Conservation (phyloP, 148 eudicot genomes). For the Agrostemma githago region DNA sequence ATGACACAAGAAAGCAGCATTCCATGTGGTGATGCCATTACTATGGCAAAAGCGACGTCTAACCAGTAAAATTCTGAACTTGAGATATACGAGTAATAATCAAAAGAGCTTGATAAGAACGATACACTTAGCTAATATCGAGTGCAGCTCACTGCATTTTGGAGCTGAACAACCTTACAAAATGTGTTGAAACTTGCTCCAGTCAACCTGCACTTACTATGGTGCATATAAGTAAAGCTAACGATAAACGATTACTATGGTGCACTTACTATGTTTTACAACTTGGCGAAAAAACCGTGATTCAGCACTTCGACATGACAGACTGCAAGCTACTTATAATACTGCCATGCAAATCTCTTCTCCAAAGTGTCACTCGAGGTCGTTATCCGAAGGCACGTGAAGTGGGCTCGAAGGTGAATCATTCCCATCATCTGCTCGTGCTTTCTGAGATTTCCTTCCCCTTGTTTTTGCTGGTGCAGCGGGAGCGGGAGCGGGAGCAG, state of each 20-base stretch:
- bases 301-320: not conserved
- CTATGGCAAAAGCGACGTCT: too few species aligned
- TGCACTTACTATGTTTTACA: not conserved
- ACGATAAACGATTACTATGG: too few species aligned
- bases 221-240: not conserved
- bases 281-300: not conserved
- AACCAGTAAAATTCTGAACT: too few species aligned
- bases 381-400: constrained; percentile 28
- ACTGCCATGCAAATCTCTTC: not conserved
- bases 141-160: not conserved
- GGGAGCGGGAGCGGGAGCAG: not conserved
- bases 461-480: constrained; percentile 11
- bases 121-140: not conserved
- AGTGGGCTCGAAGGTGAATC: constrained; percentile 55
- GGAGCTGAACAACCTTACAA: constrained; percentile 4
- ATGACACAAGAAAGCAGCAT: not conserved
- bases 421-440: constrained; percentile 20
- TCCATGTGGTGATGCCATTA: not conserved
- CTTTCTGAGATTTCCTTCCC: constrained; percentile 28
- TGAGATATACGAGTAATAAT: not conserved
- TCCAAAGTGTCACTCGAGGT: constrained; percentile 15
- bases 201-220: not conserved
- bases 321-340: not conserved
- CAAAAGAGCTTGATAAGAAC: not conserved
- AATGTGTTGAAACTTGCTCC: constrained; percentile 16